Percentiles rank a stretch among this genome's conserved stretches.
phyloP scores from a whole-genome alignment of 768 basidiomycete genomes.

The Mycena leptocephala region DNA sequence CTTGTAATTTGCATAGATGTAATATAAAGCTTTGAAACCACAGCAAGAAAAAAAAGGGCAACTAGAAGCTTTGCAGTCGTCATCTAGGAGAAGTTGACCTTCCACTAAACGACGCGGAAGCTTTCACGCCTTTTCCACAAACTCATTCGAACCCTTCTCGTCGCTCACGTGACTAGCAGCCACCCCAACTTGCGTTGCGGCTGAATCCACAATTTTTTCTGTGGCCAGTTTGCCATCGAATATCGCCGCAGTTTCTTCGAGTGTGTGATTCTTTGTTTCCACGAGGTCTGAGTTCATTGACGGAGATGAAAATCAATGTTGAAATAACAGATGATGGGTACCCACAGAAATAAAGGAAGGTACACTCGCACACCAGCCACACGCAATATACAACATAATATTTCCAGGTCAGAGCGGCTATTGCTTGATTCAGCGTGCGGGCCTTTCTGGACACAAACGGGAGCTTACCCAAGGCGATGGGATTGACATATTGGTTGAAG shows the following conservation, averaged over 20 bases:
- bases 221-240: constrained; percentile 80
- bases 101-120: neutral
- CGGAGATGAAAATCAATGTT: constrained; percentile 53
- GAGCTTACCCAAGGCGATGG: constrained; percentile 72
- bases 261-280: constrained; percentile 81
- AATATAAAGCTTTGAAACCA: no score
- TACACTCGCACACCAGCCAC: constrained; percentile 76
- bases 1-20: no score
- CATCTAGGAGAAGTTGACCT: no score
- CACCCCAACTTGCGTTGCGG: constrained; percentile 40
- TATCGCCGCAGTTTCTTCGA: constrained; percentile 86
- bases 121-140: constrained; percentile 14
- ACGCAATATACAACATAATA: constrained; percentile 85
- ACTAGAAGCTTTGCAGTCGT: no score
- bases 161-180: constrained; percentile 25
- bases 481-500: constrained; percentile 93
- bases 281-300: constrained; percentile 63
- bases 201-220: constrained; percentile 51
- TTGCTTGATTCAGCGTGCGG: constrained; percentile 38
- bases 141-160: constrained; percentile 50
- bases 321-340: neutral
- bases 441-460: neutral
- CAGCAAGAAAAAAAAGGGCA: no score
- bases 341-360: constrained; percentile 73
- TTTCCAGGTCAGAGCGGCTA: constrained; percentile 71